Evolutionary conservation across 176 grass and related monocot species (phyloP), one percentile per base, ranked within the genome.

Genomic region (Lolium perenne): DNA sequence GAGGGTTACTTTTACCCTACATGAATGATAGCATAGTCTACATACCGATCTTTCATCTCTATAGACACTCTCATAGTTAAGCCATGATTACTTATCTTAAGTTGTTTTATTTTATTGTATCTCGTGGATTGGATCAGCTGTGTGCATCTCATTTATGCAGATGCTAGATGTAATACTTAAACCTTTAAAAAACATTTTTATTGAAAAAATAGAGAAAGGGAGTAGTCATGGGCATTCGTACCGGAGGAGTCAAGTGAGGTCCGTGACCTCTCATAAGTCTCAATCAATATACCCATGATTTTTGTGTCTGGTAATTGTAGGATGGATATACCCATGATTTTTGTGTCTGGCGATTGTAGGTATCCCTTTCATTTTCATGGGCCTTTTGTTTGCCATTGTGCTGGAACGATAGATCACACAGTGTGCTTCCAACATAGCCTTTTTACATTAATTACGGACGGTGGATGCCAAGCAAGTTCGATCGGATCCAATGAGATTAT

Each of bases 381-480:
- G 82, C 78, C 47, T 77, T 66, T 60, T 48, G 51, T 26, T 13
- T 43, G 16, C 47, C 23, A 14, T 38, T 76, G 77, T 69, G 25
- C 59, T 29, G 17, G 11, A 56, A 16, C 21, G 7, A 20, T 56
- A 55, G 49, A 35, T 71, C 18, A 32, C 54, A 62, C 69, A 25
- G 15, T 6, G 47, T 68, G 82, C 35, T 79, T 79, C 82, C 65
- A 41, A 79, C 74, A 66, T 47, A 20, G 76, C 46, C 84, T 87
- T 90, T 90, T 79, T 87, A 66, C 84, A 90, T 90, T 90, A 47
- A 90, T 87, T 79, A 38, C 55, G 58, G 38, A n/a, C 7, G 10
- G 71, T 70, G 35, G 35, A 73, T 73, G 73, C 23, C 43, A 84
- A 38, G 85, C n/a, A 17, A 74, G 65, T 48, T 76, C 49, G 65